Evolutionary conservation across 2,329 filamentous ascomycete genomes (phyloP).

Genomic region (Pezicula rhizophila): DNA sequence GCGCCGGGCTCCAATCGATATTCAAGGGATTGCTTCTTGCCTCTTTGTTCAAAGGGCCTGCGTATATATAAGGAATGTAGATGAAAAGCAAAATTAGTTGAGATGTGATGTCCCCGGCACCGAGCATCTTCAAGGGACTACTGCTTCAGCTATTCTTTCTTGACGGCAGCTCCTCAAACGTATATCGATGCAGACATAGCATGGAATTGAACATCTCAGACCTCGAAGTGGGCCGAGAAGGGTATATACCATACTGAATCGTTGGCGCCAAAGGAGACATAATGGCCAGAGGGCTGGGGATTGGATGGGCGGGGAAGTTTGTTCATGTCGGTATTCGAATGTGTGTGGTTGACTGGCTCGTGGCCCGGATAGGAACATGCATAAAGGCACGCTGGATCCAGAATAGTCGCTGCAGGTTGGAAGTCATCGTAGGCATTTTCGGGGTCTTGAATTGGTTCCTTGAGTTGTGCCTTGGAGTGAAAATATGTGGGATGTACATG

Average conservation of each 20-base stretch:
- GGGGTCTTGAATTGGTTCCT: not conserved
- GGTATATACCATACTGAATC: conserved; percentile 16
- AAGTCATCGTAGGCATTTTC: not conserved
- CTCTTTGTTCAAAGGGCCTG: conserved; percentile 13
- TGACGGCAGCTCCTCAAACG: conserved; percentile 19
- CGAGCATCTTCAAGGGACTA: conserved; percentile 15
- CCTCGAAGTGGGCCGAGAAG: conserved; percentile 12
- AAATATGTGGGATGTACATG: not conserved
- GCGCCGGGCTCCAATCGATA: conserved; percentile 50
- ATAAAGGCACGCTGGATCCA: not conserved
- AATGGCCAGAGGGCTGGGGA: not conserved
- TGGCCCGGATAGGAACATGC: conserved; percentile 1
- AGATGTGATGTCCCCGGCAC: conserved; percentile 15
- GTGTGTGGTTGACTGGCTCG: not conserved
- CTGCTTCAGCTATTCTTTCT: conserved; percentile 9
- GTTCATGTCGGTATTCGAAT: not conserved
- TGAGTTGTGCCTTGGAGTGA: not conserved
- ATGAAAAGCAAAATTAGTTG: conserved; percentile 7
- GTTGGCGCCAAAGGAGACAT: not conserved
- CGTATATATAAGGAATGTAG: conserved; percentile 8
- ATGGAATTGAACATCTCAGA: conserved; percentile 14
- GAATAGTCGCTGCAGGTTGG: not conserved
- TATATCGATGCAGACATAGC: conserved; percentile 21
- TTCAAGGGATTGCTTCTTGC: conserved; percentile 13
- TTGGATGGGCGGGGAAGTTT: not conserved